phyloP scores from a whole-genome alignment of 768 basidiomycete genomes.

The Xanthoconium purpureum region DNA sequence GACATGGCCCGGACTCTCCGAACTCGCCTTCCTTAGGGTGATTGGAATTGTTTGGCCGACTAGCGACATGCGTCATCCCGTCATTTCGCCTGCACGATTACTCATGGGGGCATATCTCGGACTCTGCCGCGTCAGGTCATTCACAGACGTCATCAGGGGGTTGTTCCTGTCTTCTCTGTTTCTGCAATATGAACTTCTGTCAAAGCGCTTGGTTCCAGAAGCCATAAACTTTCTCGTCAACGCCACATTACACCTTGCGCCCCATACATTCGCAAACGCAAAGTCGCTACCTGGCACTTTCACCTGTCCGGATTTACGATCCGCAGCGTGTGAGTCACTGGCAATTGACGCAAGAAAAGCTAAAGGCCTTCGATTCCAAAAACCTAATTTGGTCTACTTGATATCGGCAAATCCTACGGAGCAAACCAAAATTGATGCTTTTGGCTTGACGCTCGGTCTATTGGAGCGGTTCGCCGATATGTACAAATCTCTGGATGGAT shows the following conservation, averaged over 20 bases:
- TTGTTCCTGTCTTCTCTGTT: conserved; percentile 86
- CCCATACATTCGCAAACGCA: conserved; percentile 48
- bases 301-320: conserved; percentile 66
- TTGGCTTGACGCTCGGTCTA: conserved; percentile 61
- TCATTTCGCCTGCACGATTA: conserved; percentile 80
- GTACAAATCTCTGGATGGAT: conserved; percentile 76
- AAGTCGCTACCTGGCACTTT: conserved; percentile 64
- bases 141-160: conserved; percentile 77
- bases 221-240: conserved; percentile 78
- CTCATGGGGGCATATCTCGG: conserved; percentile 91
- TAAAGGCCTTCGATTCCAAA: conserved; percentile 37
- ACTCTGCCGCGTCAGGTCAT: conserved; percentile 71
- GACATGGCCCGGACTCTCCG: conserved; percentile 87
- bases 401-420: conserved; percentile 38
- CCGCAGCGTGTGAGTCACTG: conserved; percentile 41
- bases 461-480: conserved; percentile 67
- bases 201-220: conserved; percentile 88
- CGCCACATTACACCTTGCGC: conserved; percentile 68
- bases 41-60: conserved; percentile 88
- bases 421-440: conserved; percentile 71
- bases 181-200: conserved; percentile 78
- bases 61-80: conserved; percentile 89
- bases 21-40: conserved; percentile 76
- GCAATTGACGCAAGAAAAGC: conserved; percentile 41
- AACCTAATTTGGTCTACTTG: conserved; percentile 48